Percentiles rank a stretch among this genome's conserved stretches.
Evolutionary conservation across 2,329 filamentous ascomycete species (phyloP).

Genomic region (Ophiosphaerella korrae): DNA sequence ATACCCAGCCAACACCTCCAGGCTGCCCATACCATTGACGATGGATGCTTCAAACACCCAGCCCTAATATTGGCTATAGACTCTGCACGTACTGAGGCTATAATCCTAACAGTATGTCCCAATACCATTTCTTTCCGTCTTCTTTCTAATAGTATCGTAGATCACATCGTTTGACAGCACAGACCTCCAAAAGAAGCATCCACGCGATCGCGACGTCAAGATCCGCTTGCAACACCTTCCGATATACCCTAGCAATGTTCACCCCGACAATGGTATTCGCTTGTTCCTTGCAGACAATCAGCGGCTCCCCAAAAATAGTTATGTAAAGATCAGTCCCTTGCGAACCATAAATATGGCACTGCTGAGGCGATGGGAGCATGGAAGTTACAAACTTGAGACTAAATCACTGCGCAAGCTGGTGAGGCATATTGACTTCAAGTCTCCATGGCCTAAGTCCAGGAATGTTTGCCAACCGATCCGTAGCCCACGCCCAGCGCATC

Average conservation of each 20-base stretch:
- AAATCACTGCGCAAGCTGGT: not conserved
- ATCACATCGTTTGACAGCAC: constrained; percentile 5
- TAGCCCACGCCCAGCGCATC: not conserved
- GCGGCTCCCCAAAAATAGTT: constrained; percentile 5
- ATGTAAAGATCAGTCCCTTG: constrained; percentile 1
- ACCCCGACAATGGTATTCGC: constrained; percentile 4
- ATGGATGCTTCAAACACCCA: constrained; percentile 7
- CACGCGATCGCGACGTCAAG: not conserved
- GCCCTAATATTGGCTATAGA: constrained; percentile 1
- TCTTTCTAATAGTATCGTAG: not conserved
- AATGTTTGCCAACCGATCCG: not conserved
- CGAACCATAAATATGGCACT: not conserved
- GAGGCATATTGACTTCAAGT: not conserved
- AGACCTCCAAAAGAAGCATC: not conserved
- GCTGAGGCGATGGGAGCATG: constrained; percentile 1
- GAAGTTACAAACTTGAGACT: not conserved
- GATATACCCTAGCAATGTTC: constrained; percentile 6
- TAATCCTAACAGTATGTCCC: constrained; percentile 1
- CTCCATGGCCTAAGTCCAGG: not conserved
- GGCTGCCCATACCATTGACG: not conserved
- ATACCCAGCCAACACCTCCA: not conserved
- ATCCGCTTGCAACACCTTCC: constrained; percentile 1
- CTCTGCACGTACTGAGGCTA: not conserved
- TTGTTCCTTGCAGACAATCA: constrained; percentile 4
- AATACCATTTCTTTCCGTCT: not conserved